Evolutionary conservation across 768 basidiomycete species (phyloP).

Genomic region (Russula virescens): DNA sequence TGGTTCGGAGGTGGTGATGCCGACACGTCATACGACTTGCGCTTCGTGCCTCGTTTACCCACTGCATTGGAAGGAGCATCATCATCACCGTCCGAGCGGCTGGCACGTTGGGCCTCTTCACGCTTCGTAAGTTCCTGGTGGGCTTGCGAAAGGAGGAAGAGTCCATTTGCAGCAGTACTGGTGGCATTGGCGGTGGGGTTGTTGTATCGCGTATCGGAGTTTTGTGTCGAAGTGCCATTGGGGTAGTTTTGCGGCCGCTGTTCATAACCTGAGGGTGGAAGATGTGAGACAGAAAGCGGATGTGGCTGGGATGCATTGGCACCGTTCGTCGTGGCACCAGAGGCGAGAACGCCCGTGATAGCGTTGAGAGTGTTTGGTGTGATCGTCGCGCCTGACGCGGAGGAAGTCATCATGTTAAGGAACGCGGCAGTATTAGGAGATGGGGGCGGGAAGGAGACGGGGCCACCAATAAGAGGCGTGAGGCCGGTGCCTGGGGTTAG

Average conservation of each 20-base stretch:
- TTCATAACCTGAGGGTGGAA: constrained; percentile 24
- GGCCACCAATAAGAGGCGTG: constrained; percentile 72
- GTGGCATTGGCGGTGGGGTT: constrained; percentile 51
- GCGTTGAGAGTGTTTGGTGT: constrained; percentile 68
- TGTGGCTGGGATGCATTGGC: constrained; percentile 51
- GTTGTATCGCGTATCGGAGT: constrained; percentile 28
- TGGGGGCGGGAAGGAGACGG: constrained; percentile 72
- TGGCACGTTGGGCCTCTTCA: constrained; percentile 75
- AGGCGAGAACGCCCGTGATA: constrained; percentile 68
- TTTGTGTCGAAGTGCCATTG: constrained; percentile 16
- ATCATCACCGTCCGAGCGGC: constrained; percentile 31
- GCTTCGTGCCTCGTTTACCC: constrained; percentile 59
- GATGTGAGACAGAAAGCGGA: constrained; percentile 34
- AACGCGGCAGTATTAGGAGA: constrained; percentile 90
- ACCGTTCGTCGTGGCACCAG: constrained; percentile 46
- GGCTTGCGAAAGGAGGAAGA: constrained; percentile 90
- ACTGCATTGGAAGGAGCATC: constrained; percentile 26
- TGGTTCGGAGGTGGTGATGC: constrained; percentile 26
- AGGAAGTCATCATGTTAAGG: constrained; percentile 76
- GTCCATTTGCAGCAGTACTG: constrained; percentile 77
- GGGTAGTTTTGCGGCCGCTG: constrained; percentile 23
- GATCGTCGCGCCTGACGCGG: constrained; percentile 41
- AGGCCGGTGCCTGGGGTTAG: constrained; percentile 82
- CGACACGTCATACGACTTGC: constrained; percentile 54
- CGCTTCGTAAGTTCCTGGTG: constrained; percentile 95